Evolutionary conservation across 2,329 filamentous ascomycete genomes (phyloP).

Genomic region (Aureobasidium melanogenum): DNA sequence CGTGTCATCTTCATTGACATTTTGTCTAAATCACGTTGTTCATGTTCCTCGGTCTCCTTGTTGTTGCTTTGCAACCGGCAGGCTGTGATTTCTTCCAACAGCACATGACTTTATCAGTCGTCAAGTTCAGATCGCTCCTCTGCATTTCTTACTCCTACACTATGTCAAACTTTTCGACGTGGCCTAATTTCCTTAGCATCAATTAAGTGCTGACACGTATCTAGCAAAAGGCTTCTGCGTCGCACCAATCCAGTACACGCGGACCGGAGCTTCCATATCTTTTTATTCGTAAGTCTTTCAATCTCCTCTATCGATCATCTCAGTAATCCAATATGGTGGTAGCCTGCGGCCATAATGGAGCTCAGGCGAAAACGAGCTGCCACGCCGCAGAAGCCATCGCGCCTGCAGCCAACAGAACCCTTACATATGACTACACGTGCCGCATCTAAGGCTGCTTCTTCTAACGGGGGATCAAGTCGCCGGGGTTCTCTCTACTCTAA

Average conservation of each 20-base stretch:
- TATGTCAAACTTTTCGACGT: neutral
- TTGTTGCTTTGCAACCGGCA: neutral
- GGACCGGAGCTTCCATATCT: neutral
- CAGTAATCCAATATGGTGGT: slow-evolving; percentile 4
- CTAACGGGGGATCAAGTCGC: slow-evolving; percentile 9
- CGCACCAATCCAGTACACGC: neutral
- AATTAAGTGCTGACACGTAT: neutral
- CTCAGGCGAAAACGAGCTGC: slow-evolving; percentile 10
- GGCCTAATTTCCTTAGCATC: neutral
- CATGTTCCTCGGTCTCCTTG: neutral
- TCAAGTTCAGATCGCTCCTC: neutral
- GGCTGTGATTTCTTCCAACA: neutral
- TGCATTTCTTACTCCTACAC: neutral
- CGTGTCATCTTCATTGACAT: neutral
- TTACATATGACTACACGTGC: slow-evolving; percentile 39
- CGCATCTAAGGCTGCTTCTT: slow-evolving; percentile 14
- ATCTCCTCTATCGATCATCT: neutral
- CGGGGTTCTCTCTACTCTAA: slow-evolving; percentile 11
- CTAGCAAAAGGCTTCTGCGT: neutral
- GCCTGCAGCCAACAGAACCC: slow-evolving; percentile 37
- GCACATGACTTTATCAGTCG: neutral
- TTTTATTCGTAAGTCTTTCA: neutral
- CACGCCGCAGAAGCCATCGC: slow-evolving; percentile 12
- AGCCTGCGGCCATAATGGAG: slow-evolving; percentile 11
- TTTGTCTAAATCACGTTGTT: neutral